These are phyloP conservation scores for Tolypocladium tropicale DNA, from an alignment of 2,329 filamentous ascomycete species.

Conservation along the genomic window DNA sequence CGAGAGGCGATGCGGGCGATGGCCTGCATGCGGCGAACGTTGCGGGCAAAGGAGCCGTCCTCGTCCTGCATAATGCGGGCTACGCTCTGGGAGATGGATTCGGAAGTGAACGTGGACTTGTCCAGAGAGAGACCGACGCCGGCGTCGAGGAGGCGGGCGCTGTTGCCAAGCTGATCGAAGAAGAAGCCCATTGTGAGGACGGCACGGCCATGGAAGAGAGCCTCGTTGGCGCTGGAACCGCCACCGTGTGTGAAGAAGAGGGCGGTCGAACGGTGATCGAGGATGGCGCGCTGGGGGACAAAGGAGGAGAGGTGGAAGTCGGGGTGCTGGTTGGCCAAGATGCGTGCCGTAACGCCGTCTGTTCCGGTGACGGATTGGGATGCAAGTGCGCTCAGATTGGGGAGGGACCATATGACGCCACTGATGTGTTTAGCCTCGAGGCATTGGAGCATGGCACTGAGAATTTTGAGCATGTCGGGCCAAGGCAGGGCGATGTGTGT, in stretches of 20 bases:
- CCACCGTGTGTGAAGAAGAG: constrained; percentile 32
- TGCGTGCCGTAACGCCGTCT: neutral
- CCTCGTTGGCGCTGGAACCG: constrained; percentile 29
- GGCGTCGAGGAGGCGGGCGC: constrained; percentile 19
- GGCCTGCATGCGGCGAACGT: constrained; percentile 24
- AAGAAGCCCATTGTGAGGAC: constrained; percentile 26
- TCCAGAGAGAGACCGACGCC: constrained; percentile 25
- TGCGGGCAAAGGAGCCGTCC: constrained; percentile 18
- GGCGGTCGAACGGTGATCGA: constrained; percentile 20
- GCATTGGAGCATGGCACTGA: neutral
- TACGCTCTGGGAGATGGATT: neutral
- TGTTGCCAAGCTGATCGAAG: constrained; percentile 31
- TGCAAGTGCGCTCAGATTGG: neutral
- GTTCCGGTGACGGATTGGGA: neutral
- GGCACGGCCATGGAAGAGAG: constrained; percentile 25
- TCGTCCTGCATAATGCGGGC: constrained; percentile 13
- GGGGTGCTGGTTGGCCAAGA: constrained; percentile 5
- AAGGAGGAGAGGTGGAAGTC: constrained; percentile 22
- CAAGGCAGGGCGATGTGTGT: constrained; percentile 21
- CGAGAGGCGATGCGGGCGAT: constrained; percentile 26
- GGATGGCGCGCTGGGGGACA: constrained; percentile 29
- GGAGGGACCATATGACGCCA: neutral
- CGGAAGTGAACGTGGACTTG: constrained; percentile 23
- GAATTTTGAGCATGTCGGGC: neutral
- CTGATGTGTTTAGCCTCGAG: neutral